A percentile compares a stretch with the other conserved stretches of the same genome.
Evolutionary conservation across 2,329 filamentous ascomycete species (phyloP).

Genomic region (Sporothrix variecibatus): DNA sequence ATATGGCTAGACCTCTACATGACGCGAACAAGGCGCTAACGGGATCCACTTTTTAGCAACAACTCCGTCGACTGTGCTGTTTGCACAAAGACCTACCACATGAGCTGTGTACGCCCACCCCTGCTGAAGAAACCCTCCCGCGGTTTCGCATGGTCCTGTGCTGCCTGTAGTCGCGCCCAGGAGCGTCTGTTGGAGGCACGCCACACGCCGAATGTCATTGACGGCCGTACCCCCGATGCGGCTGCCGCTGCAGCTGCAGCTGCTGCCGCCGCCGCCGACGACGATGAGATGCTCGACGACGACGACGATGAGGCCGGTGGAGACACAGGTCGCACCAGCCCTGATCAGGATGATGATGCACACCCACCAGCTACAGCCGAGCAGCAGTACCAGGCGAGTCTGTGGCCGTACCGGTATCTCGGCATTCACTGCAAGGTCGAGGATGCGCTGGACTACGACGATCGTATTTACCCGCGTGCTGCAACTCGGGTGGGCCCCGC

Average conservation of each 20-base stretch:
- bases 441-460: constrained; percentile 94
- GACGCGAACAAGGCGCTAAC: constrained; percentile 31
- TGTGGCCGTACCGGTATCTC: constrained; percentile 95
- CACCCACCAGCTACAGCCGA: constrained; percentile 71
- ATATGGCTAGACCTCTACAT: constrained; percentile 26
- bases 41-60: constrained; percentile 55
- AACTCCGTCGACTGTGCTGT: constrained; percentile 98
- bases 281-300: constrained; percentile 65
- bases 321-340: constrained; percentile 64
- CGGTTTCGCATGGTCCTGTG: constrained; percentile 97
- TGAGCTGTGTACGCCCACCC: constrained; percentile 93
- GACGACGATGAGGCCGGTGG: constrained; percentile 73
- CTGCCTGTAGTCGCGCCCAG: constrained; percentile 91
- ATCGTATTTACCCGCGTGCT: constrained; percentile 93
- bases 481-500: constrained; percentile 85
- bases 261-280: constrained; percentile 58
- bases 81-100: constrained; percentile 93
- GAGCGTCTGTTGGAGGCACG: constrained; percentile 89
- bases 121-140: constrained; percentile 93
- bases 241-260: background rate
- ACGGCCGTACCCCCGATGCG: constrained; percentile 60
- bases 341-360: constrained; percentile 57
- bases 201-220: constrained; percentile 73
- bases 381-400: constrained; percentile 86
- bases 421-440: constrained; percentile 95